phyloP scores from a whole-genome alignment of 768 basidiomycete species.

The Boletus pseudopeckii region DNA sequence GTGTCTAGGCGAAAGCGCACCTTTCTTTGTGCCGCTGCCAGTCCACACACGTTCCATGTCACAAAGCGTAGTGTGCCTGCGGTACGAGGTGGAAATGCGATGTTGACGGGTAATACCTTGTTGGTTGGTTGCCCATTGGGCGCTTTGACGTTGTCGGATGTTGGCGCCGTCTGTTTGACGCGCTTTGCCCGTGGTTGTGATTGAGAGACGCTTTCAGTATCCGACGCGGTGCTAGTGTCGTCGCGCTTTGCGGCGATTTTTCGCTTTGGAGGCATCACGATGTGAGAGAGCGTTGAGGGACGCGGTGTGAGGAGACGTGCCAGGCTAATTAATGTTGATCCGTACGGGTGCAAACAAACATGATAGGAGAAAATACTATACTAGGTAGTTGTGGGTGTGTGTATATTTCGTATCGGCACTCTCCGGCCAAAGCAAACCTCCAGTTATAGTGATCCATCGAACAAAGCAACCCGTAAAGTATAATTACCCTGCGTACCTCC shows the following conservation, averaged over 20 bases:
- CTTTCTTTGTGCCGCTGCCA: slow-evolving; percentile 76
- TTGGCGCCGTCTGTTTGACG: slow-evolving; percentile 23
- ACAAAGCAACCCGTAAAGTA: not conserved
- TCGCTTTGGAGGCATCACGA: slow-evolving; percentile 32
- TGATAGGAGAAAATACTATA: slow-evolving; percentile 1
- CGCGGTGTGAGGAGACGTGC: not conserved
- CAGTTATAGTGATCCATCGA: not conserved
- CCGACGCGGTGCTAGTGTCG: slow-evolving; percentile 31
- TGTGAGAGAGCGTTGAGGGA: not conserved
- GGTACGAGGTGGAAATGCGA: slow-evolving; percentile 51
- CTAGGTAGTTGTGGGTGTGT: slow-evolving; percentile 15
- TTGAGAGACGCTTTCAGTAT: slow-evolving; percentile 25
- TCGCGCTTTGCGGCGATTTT: slow-evolving; percentile 33
- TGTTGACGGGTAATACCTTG: slow-evolving; percentile 61
- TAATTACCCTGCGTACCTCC: not conserved
- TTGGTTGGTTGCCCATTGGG: slow-evolving; percentile 66
- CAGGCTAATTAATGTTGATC: not conserved
- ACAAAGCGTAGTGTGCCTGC: slow-evolving; percentile 53
- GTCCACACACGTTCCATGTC: slow-evolving; percentile 79
- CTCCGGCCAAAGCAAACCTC: slow-evolving; percentile 5
- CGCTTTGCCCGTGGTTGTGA: slow-evolving; percentile 25
- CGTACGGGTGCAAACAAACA: not conserved
- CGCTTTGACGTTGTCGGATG: slow-evolving; percentile 17
- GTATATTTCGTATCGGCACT: slow-evolving; percentile 5
- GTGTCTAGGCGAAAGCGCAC: slow-evolving; percentile 32